phyloP scores from a whole-genome alignment of 768 basidiomycete species.

The Basidioascus undulatus region DNA sequence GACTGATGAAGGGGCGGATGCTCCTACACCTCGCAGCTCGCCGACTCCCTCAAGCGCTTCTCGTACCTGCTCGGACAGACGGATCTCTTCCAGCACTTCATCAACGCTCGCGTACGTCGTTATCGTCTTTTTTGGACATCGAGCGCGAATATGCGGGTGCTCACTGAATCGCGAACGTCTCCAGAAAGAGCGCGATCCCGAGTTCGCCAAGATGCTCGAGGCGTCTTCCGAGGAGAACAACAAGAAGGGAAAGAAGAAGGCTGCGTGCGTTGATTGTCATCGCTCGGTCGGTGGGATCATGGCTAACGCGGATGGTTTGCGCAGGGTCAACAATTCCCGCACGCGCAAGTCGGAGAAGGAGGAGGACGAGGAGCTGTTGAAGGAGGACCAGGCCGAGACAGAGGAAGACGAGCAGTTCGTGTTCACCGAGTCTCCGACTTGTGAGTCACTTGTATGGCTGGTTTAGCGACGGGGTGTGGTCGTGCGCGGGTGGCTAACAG shows the following conservation, averaged over 20 bases:
- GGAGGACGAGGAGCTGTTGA: slow-evolving; percentile 84
- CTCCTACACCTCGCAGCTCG: slow-evolving; percentile 28
- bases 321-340: slow-evolving; percentile 48
- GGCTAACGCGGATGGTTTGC: no score
- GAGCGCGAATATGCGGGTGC: not conserved
- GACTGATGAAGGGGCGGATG: not conserved
- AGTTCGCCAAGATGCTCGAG: slow-evolving; percentile 72
- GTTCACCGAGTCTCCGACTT: slow-evolving; percentile 80
- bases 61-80: slow-evolving; percentile 95
- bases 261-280: slow-evolving; percentile 26
- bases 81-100: slow-evolving; percentile 92
- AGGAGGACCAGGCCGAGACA: slow-evolving; percentile 47
- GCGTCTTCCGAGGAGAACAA: slow-evolving; percentile 30
- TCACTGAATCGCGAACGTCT: slow-evolving; percentile 1
- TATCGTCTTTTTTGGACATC: not conserved
- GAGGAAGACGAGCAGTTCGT: slow-evolving; percentile 78
- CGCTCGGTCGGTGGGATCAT: no score
- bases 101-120: slow-evolving; percentile 62
- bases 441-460: slow-evolving; percentile 24
- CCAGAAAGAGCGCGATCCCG: slow-evolving; percentile 69
- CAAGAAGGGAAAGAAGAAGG: slow-evolving; percentile 69
- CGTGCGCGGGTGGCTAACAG: no score
- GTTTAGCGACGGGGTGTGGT: no score
- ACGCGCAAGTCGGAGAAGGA: slow-evolving; percentile 95
- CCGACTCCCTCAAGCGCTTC: slow-evolving; percentile 88